Base-by-base conservation (phyloP, 2,329 filamentous ascomycete genomes). In the Cladosporium phlei region DNA sequence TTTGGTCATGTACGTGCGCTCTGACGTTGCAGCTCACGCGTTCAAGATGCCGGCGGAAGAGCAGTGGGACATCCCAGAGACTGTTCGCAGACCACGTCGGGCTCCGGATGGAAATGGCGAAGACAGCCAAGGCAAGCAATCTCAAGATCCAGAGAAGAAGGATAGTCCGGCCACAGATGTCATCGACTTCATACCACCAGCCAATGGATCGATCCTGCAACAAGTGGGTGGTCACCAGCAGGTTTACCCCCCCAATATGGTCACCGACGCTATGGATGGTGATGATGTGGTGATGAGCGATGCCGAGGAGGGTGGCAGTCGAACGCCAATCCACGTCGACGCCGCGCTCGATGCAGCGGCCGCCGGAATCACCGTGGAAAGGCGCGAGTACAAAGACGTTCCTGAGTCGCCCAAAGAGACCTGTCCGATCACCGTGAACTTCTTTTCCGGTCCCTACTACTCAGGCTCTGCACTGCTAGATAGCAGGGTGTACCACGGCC, bases 371-470 rank as follows among this genome's bases (percentile, higher is more conserved):
- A 64, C 17, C 3, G 42, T 37, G 7, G 42, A 45, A 37, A 14
- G 24, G 17, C 32, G 32, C 11, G 42, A 45, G 12, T 45, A 45
- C 16, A 21, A 19, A 21, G 34, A 38, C n/a, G 14, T 11, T 12
- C 44, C 19, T 22, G 12, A n/a, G 17, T 11, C 9, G 11, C 34
- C 27, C 20, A 14, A 38, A 33, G 19, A n/a, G 16, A 46, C 68
- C 69, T 49, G 69, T 67, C 4, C 74, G 74, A 11, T 66, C 53
- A 78, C 71, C 2, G 63, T 75, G 46, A 74, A 76, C 52, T 73
- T 74, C 43, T 78, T 79, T 53, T 76, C 72, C 5, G 70, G 70
- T 2, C 73, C 80, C 42, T 78, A 73, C 61, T 82, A 79, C 64
- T 71, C 70, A 39, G 79, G 79, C 43, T 67, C 72, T 4, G 69